phyloP scores from a whole-genome alignment of 306 rosid genomes.

The Prunus mira region DNA sequence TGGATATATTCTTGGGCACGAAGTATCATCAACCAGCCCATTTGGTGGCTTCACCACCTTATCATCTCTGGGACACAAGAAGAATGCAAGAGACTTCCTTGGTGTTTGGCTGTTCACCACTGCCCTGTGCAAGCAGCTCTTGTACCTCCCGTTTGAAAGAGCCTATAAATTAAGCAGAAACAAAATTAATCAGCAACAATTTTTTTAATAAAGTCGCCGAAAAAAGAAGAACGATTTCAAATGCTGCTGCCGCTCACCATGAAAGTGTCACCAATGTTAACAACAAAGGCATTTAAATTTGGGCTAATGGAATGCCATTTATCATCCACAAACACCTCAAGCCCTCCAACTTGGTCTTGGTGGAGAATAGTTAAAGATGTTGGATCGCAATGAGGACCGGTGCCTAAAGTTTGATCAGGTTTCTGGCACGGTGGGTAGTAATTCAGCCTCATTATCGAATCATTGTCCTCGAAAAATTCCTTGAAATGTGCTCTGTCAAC shows the following conservation, averaged over 20 bases:
- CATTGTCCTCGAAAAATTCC: conserved; percentile 70
- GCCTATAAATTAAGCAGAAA: conserved; percentile 41
- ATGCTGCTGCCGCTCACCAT: conserved; percentile 40
- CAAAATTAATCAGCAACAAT: background rate
- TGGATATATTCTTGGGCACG: conserved; percentile 66
- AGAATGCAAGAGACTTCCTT: conserved; percentile 92
- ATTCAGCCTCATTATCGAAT: conserved; percentile 89
- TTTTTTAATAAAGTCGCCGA: background rate
- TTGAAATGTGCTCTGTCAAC: conserved; percentile 51
- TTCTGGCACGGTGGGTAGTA: conserved; percentile 92
- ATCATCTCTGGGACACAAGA: conserved; percentile 76
- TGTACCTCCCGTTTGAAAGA: conserved; percentile 86
- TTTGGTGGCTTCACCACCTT: conserved; percentile 80
- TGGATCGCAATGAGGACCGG: conserved; percentile 98
- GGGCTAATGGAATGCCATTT: conserved; percentile 79
- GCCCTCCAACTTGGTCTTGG: conserved; percentile 88
- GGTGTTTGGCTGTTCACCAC: conserved; percentile 79
- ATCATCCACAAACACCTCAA: conserved; percentile 80
- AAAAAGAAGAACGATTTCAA: background rate
- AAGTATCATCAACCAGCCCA: conserved; percentile 56
- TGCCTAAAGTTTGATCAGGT: conserved; percentile 82
- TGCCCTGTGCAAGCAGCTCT: conserved; percentile 94
- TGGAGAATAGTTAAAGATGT: conserved; percentile 92
- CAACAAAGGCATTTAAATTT: conserved; percentile 79
- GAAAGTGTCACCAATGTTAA: conserved; percentile 98